A percentile compares a stretch with the other conserved stretches of the same genome.
These are phyloP conservation scores for Leptographium wingfieldii DNA, from an alignment of 2,329 filamentous ascomycete genomes.

Conservation along the genomic window DNA sequence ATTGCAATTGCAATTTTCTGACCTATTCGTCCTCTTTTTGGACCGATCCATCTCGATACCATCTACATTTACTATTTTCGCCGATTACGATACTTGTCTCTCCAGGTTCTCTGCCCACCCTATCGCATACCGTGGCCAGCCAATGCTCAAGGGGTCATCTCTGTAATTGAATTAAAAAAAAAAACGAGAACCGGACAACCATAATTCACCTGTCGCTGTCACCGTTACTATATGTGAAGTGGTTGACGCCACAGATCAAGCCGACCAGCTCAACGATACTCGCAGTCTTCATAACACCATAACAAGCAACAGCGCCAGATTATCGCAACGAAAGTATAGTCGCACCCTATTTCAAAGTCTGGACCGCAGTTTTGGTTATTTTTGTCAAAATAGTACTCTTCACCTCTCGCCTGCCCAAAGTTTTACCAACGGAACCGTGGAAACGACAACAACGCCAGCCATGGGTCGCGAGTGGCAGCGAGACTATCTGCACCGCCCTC, in stretches of 20 bases:
- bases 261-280: not conserved
- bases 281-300: not conserved
- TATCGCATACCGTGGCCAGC: not conserved
- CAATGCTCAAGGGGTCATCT: not conserved
- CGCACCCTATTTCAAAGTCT: not conserved
- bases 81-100: not conserved
- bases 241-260: not conserved
- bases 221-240: not conserved
- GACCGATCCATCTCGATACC: not conserved
- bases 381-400: not conserved
- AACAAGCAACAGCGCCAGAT: not conserved
- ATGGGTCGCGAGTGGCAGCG: conserved; percentile 12
- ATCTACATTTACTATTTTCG: not conserved
- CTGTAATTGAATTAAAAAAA: not conserved
- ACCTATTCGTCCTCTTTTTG: not conserved
- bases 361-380: not conserved
- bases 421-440: not conserved
- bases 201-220: not conserved
- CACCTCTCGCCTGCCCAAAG: not conserved
- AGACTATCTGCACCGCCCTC: conserved; percentile 10
- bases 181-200: not conserved
- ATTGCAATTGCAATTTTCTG: not conserved
- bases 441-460: conserved; percentile 1
- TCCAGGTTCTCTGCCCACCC: not conserved
- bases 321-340: not conserved